Evolutionary conservation across 2,329 filamentous ascomycete species (phyloP).

Genomic region (Coniosporium tulheliwenetii): DNA sequence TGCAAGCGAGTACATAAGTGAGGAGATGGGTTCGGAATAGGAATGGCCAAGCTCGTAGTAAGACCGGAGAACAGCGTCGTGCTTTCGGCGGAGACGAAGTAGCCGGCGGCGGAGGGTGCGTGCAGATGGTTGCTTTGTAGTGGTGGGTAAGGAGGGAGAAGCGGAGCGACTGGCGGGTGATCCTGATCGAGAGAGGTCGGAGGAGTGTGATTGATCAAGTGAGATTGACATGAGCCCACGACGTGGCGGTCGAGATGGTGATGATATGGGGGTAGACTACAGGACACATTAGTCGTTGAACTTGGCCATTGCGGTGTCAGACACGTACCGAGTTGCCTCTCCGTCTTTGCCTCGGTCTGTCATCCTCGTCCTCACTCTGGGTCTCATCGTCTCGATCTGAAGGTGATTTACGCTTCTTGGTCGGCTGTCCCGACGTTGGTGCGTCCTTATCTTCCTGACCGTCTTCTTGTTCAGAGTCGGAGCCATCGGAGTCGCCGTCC

Average conservation of each 20-base stretch:
- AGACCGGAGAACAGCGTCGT: constrained; percentile 58
- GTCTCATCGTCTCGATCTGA: constrained; percentile 18
- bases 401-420: constrained; percentile 25
- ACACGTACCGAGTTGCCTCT: constrained; percentile 70
- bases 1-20: constrained; percentile 84
- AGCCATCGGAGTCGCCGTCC: constrained; percentile 21
- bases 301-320: not conserved
- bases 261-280: constrained; percentile 51
- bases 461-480: constrained; percentile 36
- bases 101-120: constrained; percentile 57
- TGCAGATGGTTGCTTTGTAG: constrained; percentile 51
- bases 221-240: constrained; percentile 33
- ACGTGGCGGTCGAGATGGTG: constrained; percentile 44
- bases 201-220: constrained; percentile 16
- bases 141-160: constrained; percentile 40
- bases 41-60: constrained; percentile 83
- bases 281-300: too few species aligned
- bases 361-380: constrained; percentile 51
- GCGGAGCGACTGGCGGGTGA: constrained; percentile 18
- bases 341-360: constrained; percentile 62
- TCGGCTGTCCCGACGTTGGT: constrained; percentile 23
- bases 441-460: constrained; percentile 30
- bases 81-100: constrained; percentile 57
- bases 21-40: constrained; percentile 89
- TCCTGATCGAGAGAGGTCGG: constrained; percentile 22